phyloP scores from a whole-genome alignment of 2,329 filamentous ascomycete genomes.

The Ceratocystiopsis minuta region DNA sequence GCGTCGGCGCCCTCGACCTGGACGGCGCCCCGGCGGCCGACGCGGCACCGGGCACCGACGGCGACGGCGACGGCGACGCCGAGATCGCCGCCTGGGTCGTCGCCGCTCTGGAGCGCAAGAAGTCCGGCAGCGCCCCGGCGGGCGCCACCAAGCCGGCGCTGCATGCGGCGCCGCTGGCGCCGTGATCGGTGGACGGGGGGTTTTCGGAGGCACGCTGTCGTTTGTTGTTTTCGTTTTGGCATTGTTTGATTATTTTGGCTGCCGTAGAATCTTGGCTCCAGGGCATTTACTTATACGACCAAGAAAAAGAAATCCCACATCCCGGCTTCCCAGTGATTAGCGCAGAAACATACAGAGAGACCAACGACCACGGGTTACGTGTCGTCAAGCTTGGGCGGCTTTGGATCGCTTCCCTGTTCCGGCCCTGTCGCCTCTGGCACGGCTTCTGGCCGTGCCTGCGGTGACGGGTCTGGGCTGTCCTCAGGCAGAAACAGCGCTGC shows the following conservation, averaged over 20 bases:
- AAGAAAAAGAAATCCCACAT: background rate
- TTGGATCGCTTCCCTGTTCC: no score
- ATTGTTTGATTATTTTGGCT: background rate
- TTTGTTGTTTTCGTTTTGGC: background rate
- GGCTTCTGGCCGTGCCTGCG: no score
- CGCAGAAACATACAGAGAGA: no score
- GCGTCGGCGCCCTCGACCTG: conserved; percentile 17
- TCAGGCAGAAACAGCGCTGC: no score
- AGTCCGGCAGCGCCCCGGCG: conserved; percentile 26
- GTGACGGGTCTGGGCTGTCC: no score
- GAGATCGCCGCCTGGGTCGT: conserved; percentile 82
- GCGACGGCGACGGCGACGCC: conserved; percentile 28
- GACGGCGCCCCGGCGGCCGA: conserved; percentile 18
- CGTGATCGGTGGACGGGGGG: no score
- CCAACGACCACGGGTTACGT: no score
- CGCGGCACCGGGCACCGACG: no score
- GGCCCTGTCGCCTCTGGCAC: no score
- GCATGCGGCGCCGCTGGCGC: conserved; percentile 72
- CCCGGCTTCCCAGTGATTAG: no score
- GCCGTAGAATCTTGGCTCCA: background rate
- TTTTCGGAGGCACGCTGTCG: no score
- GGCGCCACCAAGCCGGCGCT: conserved; percentile 54
- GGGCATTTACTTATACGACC: conserved; percentile 3
- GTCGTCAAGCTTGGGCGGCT: no score
- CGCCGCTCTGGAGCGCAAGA: conserved; percentile 48